phyloP scores from a whole-genome alignment of 179 eudicot genomes.

The Dionaea muscipula region DNA sequence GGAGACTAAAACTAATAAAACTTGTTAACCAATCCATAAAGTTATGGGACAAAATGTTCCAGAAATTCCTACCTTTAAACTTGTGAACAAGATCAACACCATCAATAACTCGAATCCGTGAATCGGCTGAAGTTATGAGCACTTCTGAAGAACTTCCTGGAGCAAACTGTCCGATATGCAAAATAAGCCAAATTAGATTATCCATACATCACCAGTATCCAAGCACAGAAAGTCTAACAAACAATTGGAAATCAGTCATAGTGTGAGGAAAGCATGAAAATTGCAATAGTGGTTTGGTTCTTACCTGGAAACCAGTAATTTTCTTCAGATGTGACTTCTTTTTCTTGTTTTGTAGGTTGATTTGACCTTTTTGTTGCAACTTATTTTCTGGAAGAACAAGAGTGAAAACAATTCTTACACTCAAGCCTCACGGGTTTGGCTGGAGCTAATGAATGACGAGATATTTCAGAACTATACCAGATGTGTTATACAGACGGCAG shows the following conservation, averaged over 20 bases:
- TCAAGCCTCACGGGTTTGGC: no score
- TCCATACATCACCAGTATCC: constrained; percentile 1
- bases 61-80: constrained; percentile 76
- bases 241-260: no score
- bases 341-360: constrained; percentile 87
- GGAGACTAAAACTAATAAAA: no score
- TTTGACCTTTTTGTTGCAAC: constrained; percentile 64
- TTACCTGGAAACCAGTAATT: constrained; percentile 93
- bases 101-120: constrained; percentile 81
- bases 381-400: constrained; percentile 52
- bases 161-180: constrained; percentile 46
- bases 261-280: background rate
- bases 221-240: background rate
- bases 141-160: constrained; percentile 93
- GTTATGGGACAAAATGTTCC: no score
- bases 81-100: constrained; percentile 76
- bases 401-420: no score
- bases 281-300: background rate
- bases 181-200: constrained; percentile 2
- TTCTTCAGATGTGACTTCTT: constrained; percentile 84
- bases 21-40: no score
- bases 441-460: background rate
- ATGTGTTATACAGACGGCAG: constrained; percentile 73
- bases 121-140: constrained; percentile 88
- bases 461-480: constrained; percentile 35